Percentiles rank a stretch among this genome's conserved stretches.
Conservation (phyloP, 75 land plant species). For the Picea glauca region DNA sequence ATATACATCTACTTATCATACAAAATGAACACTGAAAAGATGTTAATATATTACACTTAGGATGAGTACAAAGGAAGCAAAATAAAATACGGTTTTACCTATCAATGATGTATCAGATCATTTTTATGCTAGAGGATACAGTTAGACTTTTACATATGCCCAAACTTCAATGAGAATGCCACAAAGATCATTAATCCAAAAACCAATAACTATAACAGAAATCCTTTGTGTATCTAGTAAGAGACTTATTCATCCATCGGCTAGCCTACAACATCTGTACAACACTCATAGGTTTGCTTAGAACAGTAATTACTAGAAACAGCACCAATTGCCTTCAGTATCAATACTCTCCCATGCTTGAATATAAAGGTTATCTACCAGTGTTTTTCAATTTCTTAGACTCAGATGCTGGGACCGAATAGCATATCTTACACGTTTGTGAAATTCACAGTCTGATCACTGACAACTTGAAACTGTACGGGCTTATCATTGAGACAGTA, state of each 20-base stretch:
- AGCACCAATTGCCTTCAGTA: background rate
- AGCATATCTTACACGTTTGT: slow-evolving; percentile 55
- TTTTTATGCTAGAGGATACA: no score
- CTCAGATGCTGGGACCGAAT: background rate
- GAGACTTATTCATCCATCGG: background rate
- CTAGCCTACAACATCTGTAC: background rate
- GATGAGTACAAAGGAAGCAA: no score
- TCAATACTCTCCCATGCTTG: background rate
- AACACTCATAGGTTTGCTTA: background rate
- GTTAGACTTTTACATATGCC: no score
- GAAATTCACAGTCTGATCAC: slow-evolving; percentile 95
- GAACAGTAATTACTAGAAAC: background rate
- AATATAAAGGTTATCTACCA: background rate
- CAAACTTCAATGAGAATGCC: background rate
- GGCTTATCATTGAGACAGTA: slow-evolving; percentile 90
- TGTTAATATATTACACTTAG: no score
- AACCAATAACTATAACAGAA: background rate
- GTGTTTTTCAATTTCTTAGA: background rate
- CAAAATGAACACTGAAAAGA: no score
- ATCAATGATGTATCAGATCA: no score
- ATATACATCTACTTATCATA: no score
- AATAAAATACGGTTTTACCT: no score
- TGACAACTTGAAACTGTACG: slow-evolving; percentile 95
- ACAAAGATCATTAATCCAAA: background rate
- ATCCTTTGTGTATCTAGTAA: background rate